Conservation (phyloP, 805 yeast genomes). For the Monosporozyma yasuniensis region DNA sequence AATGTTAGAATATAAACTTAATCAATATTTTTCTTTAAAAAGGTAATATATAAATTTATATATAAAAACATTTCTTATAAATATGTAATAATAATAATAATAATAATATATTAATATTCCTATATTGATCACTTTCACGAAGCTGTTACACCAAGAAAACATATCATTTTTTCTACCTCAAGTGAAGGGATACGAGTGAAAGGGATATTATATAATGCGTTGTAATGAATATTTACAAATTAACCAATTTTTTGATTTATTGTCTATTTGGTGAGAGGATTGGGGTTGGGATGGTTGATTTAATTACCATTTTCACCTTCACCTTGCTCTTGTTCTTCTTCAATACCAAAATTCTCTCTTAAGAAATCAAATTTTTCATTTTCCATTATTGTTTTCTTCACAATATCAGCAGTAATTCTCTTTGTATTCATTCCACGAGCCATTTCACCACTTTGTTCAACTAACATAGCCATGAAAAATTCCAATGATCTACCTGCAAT, state of each 20-base stretch:
- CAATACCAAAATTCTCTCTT: conserved; percentile 44
- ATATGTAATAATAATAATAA: not conserved
- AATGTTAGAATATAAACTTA: not conserved
- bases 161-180: not conserved
- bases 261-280: no score
- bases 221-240: not conserved
- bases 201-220: no score
- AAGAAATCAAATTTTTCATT: conserved; percentile 92
- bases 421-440: conserved; percentile 69
- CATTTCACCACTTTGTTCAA: conserved; percentile 71
- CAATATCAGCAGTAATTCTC: conserved; percentile 73
- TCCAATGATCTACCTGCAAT: conserved; percentile 94
- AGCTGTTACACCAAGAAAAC: not conserved
- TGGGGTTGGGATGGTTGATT: no score
- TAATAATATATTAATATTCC: not conserved
- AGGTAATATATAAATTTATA: not conserved
- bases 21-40: not conserved
- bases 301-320: not conserved
- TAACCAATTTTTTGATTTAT: not conserved
- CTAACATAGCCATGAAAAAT: conserved; percentile 80
- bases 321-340: conserved; percentile 4
- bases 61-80: no score
- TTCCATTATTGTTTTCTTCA: conserved; percentile 71
- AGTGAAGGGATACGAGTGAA: not conserved
- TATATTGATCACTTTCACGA: not conserved